phyloP scores from a whole-genome alignment of 2,329 filamentous ascomycete species.

The Sclerotinia subarctica region DNA sequence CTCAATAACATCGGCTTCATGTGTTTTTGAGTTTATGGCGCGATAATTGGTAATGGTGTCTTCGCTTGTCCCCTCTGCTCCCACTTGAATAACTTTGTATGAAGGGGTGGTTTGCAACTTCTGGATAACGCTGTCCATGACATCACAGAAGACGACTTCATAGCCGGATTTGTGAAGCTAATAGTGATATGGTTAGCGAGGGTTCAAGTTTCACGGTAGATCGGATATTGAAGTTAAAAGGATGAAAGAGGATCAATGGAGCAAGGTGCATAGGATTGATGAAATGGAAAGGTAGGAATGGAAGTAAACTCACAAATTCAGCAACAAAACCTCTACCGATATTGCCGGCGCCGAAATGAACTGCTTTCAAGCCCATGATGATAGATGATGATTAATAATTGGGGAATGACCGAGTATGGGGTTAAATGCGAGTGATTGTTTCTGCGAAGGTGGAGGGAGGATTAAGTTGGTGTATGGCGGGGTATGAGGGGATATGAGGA shows the following conservation, averaged over 20 bases:
- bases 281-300: not conserved
- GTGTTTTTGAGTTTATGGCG: conserved; percentile 88
- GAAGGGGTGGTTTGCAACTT: conserved; percentile 69
- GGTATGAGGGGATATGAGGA: not conserved
- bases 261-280: not conserved
- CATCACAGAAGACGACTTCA: conserved; percentile 94
- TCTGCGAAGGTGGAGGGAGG: not conserved
- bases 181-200: conserved; percentile 17
- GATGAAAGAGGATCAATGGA: not conserved
- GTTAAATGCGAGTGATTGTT: not conserved
- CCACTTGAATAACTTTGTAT: conserved; percentile 93
- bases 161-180: conserved; percentile 77
- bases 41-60: conserved; percentile 93
- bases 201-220: no score
- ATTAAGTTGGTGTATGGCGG: not conserved
- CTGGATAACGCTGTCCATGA: conserved; percentile 79
- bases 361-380: conserved; percentile 57
- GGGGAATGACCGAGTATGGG: no score
- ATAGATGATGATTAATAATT: not conserved
- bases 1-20: conserved; percentile 76
- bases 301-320: conserved; percentile 14
- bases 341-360: conserved; percentile 85
- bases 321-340: conserved; percentile 55
- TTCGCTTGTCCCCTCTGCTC: conserved; percentile 73
- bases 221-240: not conserved